These are phyloP conservation scores for Candida ulmi DNA, from an alignment of 805 yeast species.

Conservation along the genomic window DNA sequence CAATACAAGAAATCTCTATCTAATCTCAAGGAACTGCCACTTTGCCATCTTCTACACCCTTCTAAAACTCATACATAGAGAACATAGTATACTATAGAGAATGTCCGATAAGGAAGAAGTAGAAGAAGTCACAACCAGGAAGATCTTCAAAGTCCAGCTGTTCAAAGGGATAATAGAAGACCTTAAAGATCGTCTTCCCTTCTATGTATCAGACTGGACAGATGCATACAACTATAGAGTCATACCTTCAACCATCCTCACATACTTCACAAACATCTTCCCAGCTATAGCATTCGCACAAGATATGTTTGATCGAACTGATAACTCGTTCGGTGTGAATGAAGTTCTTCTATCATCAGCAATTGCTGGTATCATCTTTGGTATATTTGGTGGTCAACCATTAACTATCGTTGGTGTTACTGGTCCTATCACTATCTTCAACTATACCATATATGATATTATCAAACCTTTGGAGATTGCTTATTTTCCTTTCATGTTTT, in stretches of 20 bases:
- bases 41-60: too few species aligned
- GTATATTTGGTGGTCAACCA: conserved; percentile 84
- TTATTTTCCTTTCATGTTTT: conserved; percentile 84
- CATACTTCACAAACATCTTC: conserved; percentile 82
- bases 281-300: conserved; percentile 97
- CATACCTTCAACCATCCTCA: conserved; percentile 74
- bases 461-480: conserved; percentile 44
- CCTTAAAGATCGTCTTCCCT: conserved; percentile 42
- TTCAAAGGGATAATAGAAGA: conserved; percentile 32
- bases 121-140: too few species aligned
- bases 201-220: conserved; percentile 68
- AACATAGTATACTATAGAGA: too few species aligned
- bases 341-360: conserved; percentile 84
- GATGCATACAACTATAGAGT: conserved; percentile 87
- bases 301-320: conserved; percentile 91
- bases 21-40: too few species aligned
- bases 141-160: conserved; percentile 5
- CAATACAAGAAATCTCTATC: too few species aligned
- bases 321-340: conserved; percentile 84
- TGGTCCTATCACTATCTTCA: conserved; percentile 90
- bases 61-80: too few species aligned
- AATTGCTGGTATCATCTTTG: conserved; percentile 84
- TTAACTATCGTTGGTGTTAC: conserved; percentile 95
- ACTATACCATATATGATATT: conserved; percentile 79
- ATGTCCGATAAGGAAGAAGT: too few species aligned